phyloP scores from a whole-genome alignment of 768 basidiomycete genomes.

The Boletus reticulatus region DNA sequence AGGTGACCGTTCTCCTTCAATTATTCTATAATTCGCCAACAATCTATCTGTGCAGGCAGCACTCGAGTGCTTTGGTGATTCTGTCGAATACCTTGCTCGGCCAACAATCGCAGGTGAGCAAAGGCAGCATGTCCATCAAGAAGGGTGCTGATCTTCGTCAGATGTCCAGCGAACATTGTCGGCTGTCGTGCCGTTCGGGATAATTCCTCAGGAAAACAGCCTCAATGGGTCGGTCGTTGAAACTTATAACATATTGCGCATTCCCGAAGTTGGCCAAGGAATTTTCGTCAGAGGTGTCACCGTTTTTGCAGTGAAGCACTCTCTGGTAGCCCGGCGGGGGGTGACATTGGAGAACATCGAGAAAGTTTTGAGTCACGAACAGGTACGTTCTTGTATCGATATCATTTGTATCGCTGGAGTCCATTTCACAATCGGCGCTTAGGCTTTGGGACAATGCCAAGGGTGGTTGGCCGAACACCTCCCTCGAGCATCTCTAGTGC shows the following conservation, averaged over 20 bases:
- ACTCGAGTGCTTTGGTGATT: slow-evolving; percentile 42
- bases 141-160: slow-evolving; percentile 27
- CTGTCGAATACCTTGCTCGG: slow-evolving; percentile 42
- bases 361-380: slow-evolving; percentile 74
- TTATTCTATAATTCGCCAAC: slow-evolving; percentile 21
- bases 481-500: slow-evolving; percentile 50
- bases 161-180: slow-evolving; percentile 60
- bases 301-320: slow-evolving; percentile 62
- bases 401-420: neutral
- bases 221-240: slow-evolving; percentile 73
- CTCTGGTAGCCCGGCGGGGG: slow-evolving; percentile 62
- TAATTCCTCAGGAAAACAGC: slow-evolving; percentile 82
- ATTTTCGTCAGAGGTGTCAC: slow-evolving; percentile 61
- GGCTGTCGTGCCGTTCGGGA: slow-evolving; percentile 42
- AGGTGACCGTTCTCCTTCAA: slow-evolving; percentile 33
- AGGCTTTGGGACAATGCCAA: slow-evolving; percentile 83
- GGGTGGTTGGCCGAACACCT: slow-evolving; percentile 53
- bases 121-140: neutral
- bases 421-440: slow-evolving; percentile 1
- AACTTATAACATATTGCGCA: slow-evolving; percentile 65
- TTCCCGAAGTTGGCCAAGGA: slow-evolving; percentile 33
- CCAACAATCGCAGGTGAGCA: slow-evolving; percentile 41
- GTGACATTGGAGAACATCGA: slow-evolving; percentile 53
- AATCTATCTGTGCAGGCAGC: slow-evolving; percentile 38
- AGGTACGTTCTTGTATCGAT: slow-evolving; percentile 42